Evolutionary conservation across 768 basidiomycete genomes (phyloP).

Genomic region (Termitomyces eurrhizus): DNA sequence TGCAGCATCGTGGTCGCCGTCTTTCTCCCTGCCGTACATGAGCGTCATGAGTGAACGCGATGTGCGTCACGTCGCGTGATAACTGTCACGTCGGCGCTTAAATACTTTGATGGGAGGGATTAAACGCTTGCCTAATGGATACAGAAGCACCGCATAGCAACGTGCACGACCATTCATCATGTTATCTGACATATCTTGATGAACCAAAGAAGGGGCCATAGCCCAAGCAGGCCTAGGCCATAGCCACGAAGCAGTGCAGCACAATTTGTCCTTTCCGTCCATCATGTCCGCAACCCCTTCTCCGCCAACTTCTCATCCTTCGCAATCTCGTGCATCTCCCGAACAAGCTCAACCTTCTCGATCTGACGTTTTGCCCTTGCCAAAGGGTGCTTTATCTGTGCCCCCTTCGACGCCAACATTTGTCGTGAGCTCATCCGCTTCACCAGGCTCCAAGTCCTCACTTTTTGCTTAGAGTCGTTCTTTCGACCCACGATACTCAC

Average conservation of each 20-base stretch:
- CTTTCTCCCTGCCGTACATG: constrained; percentile 68
- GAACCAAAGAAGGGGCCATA: background rate
- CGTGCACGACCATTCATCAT: background rate
- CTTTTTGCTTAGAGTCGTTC: constrained; percentile 4
- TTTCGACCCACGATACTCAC: constrained; percentile 6
- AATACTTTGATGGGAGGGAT: background rate
- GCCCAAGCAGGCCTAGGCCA: background rate
- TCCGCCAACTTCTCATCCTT: background rate
- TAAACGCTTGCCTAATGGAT: no score
- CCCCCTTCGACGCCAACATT: constrained; percentile 7
- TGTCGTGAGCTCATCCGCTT: background rate
- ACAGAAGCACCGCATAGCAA: background rate
- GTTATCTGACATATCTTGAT: background rate
- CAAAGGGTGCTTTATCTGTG: constrained; percentile 16
- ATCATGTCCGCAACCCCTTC: background rate
- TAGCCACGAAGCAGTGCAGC: background rate
- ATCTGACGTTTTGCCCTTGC: constrained; percentile 8
- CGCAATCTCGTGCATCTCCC: background rate
- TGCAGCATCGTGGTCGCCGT: constrained; percentile 29
- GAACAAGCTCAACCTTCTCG: background rate
- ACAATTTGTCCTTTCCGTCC: background rate
- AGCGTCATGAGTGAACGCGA: constrained; percentile 24
- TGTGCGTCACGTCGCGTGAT: constrained; percentile 17
- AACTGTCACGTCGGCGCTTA: constrained; percentile 7
- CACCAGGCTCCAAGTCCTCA: background rate